Evolutionary conservation across 176 grass and related monocot genomes (phyloP), one percentile per base, ranked within the genome.

Genomic region (Paspalum vaginatum): DNA sequence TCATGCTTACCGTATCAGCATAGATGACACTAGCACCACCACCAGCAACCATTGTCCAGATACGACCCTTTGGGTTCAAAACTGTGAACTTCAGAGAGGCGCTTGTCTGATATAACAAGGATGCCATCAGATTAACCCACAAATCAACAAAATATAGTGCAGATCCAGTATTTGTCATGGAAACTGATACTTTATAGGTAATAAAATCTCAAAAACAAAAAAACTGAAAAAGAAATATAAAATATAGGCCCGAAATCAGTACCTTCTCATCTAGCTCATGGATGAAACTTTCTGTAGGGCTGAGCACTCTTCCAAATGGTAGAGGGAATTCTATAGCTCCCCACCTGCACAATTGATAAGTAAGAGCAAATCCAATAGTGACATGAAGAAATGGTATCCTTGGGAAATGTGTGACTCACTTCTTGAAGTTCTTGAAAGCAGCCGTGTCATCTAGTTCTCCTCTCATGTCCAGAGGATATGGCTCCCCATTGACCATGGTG

Each of bases 21-120:
- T 97, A 97, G 86, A 97, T 97, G 84, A 97, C 94, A 80, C 94
- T 97, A 38, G 94, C 94, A 86, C 94, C 94, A 49, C 94, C 94
- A 77, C 94, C 94, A 22, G 94, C 94, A 40, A 97, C 91, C 94
- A 97, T 97, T 56, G 91, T 97, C 91, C 94, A 97, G 27, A 97
- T 97, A 32, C 91, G 91, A 11, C 91, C 91, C 78, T 94, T 94
- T 45, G 87, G 82, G 80, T 97, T 97, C 64, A 97, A 64, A 85
- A 92, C 91, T 68, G 91, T 94, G 80, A 97, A 97, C 78, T 97
- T 97, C 73, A 97, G 79, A 48, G 91, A 97, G 25, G 94, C 85
- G 5, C 94, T 97, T 9, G 94, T 94, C 94, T 97, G 76, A 84
- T 85, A 71, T 54, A 83, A 80, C 46, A 24, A 72, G 2, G 12